These are phyloP conservation scores for Rhodotorula glutinis DNA, from an alignment of 1,284 basidiomycete genomes.

Conservation along the genomic window DNA sequence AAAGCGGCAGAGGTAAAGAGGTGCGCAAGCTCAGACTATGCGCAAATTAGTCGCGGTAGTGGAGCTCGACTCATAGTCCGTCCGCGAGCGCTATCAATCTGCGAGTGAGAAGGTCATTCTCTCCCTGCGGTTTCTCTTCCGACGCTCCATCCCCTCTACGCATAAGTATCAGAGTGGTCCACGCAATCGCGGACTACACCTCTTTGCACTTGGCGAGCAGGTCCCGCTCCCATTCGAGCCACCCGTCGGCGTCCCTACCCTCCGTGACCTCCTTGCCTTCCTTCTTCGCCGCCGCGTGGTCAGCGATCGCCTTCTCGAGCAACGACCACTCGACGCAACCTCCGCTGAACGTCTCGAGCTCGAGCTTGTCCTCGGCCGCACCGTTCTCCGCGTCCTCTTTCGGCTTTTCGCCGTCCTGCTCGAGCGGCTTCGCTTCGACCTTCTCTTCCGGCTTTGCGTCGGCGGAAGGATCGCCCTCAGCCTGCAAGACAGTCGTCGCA, in stretches of 20 bases:
- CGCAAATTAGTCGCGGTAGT: no score
- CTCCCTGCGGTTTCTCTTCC: no score
- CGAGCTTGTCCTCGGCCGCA: not conserved
- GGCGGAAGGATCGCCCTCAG: slow-evolving; percentile 41
- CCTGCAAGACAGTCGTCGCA: not conserved
- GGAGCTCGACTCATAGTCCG: no score
- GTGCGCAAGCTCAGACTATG: no score
- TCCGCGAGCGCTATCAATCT: no score
- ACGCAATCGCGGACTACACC: slow-evolving; percentile 7
- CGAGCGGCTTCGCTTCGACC: slow-evolving; percentile 29
- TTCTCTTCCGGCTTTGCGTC: slow-evolving; percentile 31
- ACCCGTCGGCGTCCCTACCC: slow-evolving; percentile 55
- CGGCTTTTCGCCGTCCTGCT: slow-evolving; percentile 13
- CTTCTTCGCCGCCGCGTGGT: slow-evolving; percentile 15
- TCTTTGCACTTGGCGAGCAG: slow-evolving; percentile 55
- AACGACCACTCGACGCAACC: slow-evolving; percentile 2
- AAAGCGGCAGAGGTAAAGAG: no score
- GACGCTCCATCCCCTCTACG: no score
- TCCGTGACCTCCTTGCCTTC: slow-evolving; percentile 16
- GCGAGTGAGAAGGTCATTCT: no score
- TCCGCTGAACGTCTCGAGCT: slow-evolving; percentile 8
- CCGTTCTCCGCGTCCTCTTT: not conserved
- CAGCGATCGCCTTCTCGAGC: slow-evolving; percentile 1
- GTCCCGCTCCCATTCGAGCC: slow-evolving; percentile 67
- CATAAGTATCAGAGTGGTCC: no score